Evolutionary conservation across 2,329 filamentous ascomycete species (phyloP).

Genomic region (Raffaelea arxii): DNA sequence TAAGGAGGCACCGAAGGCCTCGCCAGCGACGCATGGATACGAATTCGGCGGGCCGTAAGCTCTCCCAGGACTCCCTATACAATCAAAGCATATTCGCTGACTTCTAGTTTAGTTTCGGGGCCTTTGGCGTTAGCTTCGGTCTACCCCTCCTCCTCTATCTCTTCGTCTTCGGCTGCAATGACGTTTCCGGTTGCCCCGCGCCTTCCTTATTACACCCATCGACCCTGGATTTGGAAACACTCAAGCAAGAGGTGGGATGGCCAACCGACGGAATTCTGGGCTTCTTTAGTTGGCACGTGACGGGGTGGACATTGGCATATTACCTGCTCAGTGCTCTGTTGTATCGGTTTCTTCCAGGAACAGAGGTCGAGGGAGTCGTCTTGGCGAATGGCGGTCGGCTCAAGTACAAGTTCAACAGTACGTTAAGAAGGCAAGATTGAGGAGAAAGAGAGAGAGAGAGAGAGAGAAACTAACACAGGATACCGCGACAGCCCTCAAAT

Average conservation of each 20-base stretch:
- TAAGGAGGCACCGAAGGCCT: no score
- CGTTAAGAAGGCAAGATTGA: no score
- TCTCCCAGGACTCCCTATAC: background rate
- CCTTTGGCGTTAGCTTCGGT: conserved; percentile 66
- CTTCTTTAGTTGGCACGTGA: conserved; percentile 59
- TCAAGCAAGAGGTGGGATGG: conserved; percentile 80
- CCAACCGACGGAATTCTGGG: conserved; percentile 59
- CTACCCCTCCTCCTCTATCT: conserved; percentile 71
- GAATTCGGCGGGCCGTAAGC: conserved; percentile 42
- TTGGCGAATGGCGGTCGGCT: conserved; percentile 63
- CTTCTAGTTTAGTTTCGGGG: conserved; percentile 39
- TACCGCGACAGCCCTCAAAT: conserved; percentile 61
- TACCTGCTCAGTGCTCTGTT: conserved; percentile 67
- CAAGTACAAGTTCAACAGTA: conserved; percentile 75
- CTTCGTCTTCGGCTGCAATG: conserved; percentile 82
- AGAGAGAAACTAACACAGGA: no score
- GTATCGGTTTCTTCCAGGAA: conserved; percentile 67
- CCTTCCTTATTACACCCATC: conserved; percentile 68
- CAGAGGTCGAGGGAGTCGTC: conserved; percentile 59
- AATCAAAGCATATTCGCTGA: background rate
- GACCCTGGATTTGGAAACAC: conserved; percentile 57
- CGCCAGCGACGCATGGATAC: conserved; percentile 35
- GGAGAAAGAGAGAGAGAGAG: no score
- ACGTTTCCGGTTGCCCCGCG: conserved; percentile 81
- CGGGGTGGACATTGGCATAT: conserved; percentile 64